Evolutionary conservation across 441 rosid species (phyloP), one percentile per base, ranked within the genome.

Genomic region (Pelargonium citronellum): DNA sequence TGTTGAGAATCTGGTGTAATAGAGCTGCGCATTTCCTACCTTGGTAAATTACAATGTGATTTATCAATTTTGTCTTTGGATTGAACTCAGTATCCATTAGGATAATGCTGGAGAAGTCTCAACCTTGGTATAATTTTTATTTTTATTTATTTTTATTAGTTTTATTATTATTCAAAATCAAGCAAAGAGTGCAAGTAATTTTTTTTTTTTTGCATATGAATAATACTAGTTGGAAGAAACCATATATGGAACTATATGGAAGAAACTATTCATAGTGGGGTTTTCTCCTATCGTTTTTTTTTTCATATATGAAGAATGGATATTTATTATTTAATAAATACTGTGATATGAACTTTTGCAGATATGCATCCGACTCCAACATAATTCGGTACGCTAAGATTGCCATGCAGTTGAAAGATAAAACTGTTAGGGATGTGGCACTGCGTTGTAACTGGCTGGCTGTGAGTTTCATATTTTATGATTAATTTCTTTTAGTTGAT

Each of bases 391-490:
- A 90, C 80, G 91, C 93, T 1, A 90, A 87, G 83, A 90, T 90
- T 77, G 91, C 96, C 0, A 79, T 79, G 82, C 83, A 87, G 73
- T 80, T 90, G 69, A 84, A 82, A 68, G 84, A 82, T 75, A 90
- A 90, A 79, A 87, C 90, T n/a, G 90, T 88, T 11, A 77, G 96
- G 44, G 96, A 90, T 77, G 90, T 90, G 68, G 96, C 93, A 0
- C 62, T 90, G 58, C 90, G 93, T 67, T 85, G 93, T 79, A 74
- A 87, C 79, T 88, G 96, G 96, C 88, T 88, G 91, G 83, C 71
- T 81, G 96, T 90, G 74, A 74, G 92, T 75, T 78, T 75, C 66
- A 60, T 68, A 22, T 69, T 64, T 24, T 5, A n/a, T 49, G 7
- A 0, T 47, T 13, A 46, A 30, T 13, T 57, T 19, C 0, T 62